Conservation (phyloP, 805 yeast species). For the Monosporozyma unispora region DNA sequence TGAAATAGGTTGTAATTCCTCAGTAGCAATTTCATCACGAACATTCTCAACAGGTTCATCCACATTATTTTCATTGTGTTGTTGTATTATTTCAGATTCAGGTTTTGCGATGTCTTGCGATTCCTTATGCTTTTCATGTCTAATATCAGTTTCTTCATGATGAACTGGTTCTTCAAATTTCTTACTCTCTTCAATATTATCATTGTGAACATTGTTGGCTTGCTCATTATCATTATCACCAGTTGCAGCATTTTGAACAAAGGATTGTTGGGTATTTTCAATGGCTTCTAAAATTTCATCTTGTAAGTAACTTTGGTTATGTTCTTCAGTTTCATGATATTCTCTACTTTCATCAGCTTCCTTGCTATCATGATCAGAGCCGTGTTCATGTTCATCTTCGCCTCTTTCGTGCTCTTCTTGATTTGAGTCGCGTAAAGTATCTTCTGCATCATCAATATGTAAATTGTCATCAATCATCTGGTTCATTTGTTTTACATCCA, state of each 20-base stretch:
- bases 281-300: conserved; percentile 1
- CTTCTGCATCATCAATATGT: conserved; percentile 11
- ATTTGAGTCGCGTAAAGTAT: not conserved
- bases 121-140: not conserved
- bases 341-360: not conserved
- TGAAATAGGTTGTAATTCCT: not conserved
- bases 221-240: not conserved
- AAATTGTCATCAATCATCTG: conserved; percentile 29
- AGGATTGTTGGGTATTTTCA: not conserved
- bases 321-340: not conserved
- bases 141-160: too few species aligned
- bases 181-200: not conserved
- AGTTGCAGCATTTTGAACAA: not conserved
- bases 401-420: not conserved
- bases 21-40: not conserved
- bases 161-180: not conserved
- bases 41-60: not conserved
- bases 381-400: not conserved
- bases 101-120: not conserved
- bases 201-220: not conserved
- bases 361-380: not conserved
- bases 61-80: not conserved
- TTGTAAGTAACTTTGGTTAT: not conserved
- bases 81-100: not conserved
- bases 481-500: conserved; percentile 29